Base-by-base conservation (phyloP, 164 flowering plant species). In the Dillenia suffruticosa region DNA sequence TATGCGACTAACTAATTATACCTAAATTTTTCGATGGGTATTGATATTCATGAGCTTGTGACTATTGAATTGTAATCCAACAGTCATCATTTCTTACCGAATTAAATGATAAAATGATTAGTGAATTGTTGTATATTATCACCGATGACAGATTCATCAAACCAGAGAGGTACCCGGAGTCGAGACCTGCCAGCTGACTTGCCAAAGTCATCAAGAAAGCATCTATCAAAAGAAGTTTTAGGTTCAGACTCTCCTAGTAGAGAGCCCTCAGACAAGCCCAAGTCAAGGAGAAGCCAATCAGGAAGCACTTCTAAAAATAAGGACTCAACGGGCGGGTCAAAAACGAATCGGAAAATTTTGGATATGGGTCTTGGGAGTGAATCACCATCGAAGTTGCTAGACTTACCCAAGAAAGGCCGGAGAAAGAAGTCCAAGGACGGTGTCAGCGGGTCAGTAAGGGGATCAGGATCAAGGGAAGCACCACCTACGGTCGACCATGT, bases 401-500 rank as follows among this genome's bases (percentile, higher is more conserved):
- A 70, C 40, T 50, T 73, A 46, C 81, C 83, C n/a, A 79, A 71
- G 58, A 81, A 76, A 47, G 9, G 63, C 17, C 62, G 81, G 24
- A 44, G 79, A 60, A 82, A 82, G 75, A 82, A 80, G 48, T 76
- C 84, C 0, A 82, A 80, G 62, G 86, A 80, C 3, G 44, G 61
- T 11, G 54, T 1, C 2, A 32, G 19, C 8, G 74, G 68, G 3
- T 26, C 32, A 5, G 32, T 26, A 26, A 26, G 32, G 5, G 32
- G 32, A 5, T 32, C 40, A 6, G 6, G 40, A 32, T 32, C 40
- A 6, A 32, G 40, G 40, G 40, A 32, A 6, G 40, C 40, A 32
- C 40, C 40, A 6, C 40, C 40, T 32, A 5, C 40, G 5, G 40
- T 32, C 7, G 40, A 32, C 40, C 6, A 32, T 32, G 40, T 32